phyloP scores from a whole-genome alignment of 306 rosid species.

The Glycine tomentella region DNA sequence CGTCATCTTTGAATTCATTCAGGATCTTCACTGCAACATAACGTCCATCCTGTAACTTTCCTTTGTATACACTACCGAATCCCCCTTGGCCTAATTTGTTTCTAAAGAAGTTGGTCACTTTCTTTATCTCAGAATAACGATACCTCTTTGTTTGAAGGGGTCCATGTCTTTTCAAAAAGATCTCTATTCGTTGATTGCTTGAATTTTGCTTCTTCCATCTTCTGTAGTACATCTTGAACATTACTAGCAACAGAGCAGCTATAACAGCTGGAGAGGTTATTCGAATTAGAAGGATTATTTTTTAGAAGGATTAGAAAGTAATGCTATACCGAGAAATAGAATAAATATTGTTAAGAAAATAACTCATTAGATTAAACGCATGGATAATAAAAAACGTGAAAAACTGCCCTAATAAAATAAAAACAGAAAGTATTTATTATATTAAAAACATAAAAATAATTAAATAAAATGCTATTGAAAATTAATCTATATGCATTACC shows the following conservation, averaged over 20 bases:
- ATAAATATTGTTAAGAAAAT: no score
- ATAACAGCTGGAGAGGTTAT: conserved; percentile 11
- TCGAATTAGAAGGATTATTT: conserved; percentile 1
- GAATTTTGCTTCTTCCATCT: conserved; percentile 22
- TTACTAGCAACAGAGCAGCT: not conserved
- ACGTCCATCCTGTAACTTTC: conserved; percentile 40
- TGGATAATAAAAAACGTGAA: not conserved
- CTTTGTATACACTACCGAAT: conserved; percentile 19
- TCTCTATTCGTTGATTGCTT: conserved; percentile 5
- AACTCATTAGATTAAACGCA: no score
- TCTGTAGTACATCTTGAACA: not conserved
- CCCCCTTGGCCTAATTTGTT: no score
- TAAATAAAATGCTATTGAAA: no score
- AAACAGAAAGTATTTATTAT: no score
- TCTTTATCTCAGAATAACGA: conserved; percentile 41
- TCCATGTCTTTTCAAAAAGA: conserved; percentile 34
- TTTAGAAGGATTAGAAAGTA: not conserved
- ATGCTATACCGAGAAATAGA: not conserved
- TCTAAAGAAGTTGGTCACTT: conserved; percentile 30
- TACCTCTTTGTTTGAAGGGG: conserved; percentile 39
- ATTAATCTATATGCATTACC: no score
- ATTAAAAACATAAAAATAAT: no score
- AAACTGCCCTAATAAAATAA: no score
- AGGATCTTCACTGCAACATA: conserved; percentile 55
- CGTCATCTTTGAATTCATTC: conserved; percentile 33